Conservation (phyloP, 2,329 filamentous ascomycete genomes). For the Beauveria brongniartii region DNA sequence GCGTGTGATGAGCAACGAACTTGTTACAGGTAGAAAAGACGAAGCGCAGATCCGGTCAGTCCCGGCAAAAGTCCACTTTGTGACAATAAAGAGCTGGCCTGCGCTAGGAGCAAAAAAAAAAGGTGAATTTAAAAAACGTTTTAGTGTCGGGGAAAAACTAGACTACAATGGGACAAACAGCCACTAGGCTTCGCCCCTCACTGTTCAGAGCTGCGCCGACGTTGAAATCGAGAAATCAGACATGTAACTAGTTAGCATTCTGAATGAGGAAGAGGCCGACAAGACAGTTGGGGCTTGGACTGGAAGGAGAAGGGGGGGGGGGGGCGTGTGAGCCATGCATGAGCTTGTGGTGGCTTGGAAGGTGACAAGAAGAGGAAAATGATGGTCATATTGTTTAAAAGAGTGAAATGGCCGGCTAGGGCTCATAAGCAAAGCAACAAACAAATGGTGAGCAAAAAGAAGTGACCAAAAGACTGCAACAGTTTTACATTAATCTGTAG, state of each 20-base stretch:
- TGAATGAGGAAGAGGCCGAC: not conserved
- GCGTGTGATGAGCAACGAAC: not conserved
- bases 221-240: not conserved
- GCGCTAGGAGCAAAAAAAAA: not conserved
- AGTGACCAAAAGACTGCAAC: not conserved
- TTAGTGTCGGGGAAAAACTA: not conserved
- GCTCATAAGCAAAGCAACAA: not conserved
- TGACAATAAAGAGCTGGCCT: not conserved
- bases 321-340: not conserved
- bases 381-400: not conserved
- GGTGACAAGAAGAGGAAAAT: not conserved
- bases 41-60: conserved; percentile 11
- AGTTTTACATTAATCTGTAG: not conserved
- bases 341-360: not conserved
- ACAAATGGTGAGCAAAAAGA: not conserved
- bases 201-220: not conserved
- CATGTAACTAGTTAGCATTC: not conserved
- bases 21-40: not conserved
- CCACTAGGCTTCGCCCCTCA: not conserved
- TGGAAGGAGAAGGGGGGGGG: not conserved
- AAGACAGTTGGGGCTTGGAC: not conserved
- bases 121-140: not conserved
- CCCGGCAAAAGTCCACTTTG: conserved; percentile 6
- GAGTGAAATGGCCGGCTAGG: not conserved
- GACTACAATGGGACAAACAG: not conserved